Evolutionary conservation across 148 eudicot genomes (phyloP), one percentile per base, ranked within the genome.

Genomic region (Vaccinium corymbosum): DNA sequence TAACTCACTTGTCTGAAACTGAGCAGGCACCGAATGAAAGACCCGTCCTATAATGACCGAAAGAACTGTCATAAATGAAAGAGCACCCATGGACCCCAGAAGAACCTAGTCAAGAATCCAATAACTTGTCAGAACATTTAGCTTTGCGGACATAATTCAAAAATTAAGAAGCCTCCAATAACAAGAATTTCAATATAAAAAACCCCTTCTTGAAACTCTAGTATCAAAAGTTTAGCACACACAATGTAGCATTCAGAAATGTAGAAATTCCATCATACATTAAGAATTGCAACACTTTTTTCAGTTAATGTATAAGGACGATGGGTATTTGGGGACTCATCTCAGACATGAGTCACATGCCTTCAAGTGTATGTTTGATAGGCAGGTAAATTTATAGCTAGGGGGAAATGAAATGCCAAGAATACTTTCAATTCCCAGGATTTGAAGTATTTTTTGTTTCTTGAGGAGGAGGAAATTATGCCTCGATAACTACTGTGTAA

Each of bases 11-110:
- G 99, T 94, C 85, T 94, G 98, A 91, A 96, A 96, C 89, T 96
- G 99, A 89, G 99, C 94, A 84, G 99, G 98, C 75, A 96, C 98
- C 12, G 99, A 94, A 80, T 96, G 94, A 91, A 96, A 96, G 88
- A 93, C 87, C 64, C 93, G 88, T 83, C 99, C 99, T 68, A 96
- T 94, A 55, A 94, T 25, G 56, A 94, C 99, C 10, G 99, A 96
- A 56, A 96, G 87, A 85, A 92, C 82, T 32, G 97, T 85, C 98
- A 96, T 96, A 53, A 96, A 90, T 71, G 95, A 90, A 49, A 96
- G 93, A 88, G 99, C 99, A 81, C 94, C 98, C 97, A 94, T 93
- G 59, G 98, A 94, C 81, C 98, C 98, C 83, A 96, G 77, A 89
- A 94, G 93, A 84, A 96, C 99, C 99, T 96, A 90, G 9, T 59